A percentile compares a stretch with the other conserved stretches of the same genome.
Evolutionary conservation across 2,329 filamentous ascomycete genomes (phyloP).

Genomic region (Sphaerulina musiva): DNA sequence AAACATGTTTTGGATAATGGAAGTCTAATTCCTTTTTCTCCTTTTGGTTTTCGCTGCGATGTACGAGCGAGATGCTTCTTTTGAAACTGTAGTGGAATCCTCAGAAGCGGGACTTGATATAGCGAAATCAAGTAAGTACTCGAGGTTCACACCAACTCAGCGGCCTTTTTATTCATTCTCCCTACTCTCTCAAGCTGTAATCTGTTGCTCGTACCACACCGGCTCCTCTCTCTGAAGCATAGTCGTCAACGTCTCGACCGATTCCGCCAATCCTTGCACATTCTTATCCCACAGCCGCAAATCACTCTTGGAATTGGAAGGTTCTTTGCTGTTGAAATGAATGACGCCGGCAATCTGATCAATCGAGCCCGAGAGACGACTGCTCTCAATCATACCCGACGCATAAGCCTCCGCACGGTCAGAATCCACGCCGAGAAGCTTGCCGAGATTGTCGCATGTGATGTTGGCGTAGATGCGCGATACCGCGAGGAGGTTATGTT

Average conservation of each 20-base stretch:
- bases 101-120: no score
- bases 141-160: no score
- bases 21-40: no score
- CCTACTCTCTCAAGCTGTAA: slow-evolving; percentile 23
- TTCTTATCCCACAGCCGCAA: slow-evolving; percentile 84
- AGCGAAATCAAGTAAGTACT: no score
- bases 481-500: slow-evolving; percentile 87
- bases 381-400: slow-evolving; percentile 92
- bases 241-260: slow-evolving; percentile 80
- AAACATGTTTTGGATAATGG: no score
- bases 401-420: slow-evolving; percentile 86
- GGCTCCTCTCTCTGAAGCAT: slow-evolving; percentile 76
- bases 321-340: slow-evolving; percentile 72
- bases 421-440: slow-evolving; percentile 68
- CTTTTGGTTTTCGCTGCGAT: no score
- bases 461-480: slow-evolving; percentile 55
- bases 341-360: slow-evolving; percentile 89
- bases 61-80: no score
- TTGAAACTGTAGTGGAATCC: no score
- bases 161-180: no score
- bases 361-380: slow-evolving; percentile 76
- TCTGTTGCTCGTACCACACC: slow-evolving; percentile 42
- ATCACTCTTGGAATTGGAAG: slow-evolving; percentile 50
- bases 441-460: slow-evolving; percentile 60
- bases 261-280: slow-evolving; percentile 77